Evolutionary conservation across 768 basidiomycete genomes (phyloP), one percentile per base, ranked within the genome.

Genomic region (Tephrocybe sp.): DNA sequence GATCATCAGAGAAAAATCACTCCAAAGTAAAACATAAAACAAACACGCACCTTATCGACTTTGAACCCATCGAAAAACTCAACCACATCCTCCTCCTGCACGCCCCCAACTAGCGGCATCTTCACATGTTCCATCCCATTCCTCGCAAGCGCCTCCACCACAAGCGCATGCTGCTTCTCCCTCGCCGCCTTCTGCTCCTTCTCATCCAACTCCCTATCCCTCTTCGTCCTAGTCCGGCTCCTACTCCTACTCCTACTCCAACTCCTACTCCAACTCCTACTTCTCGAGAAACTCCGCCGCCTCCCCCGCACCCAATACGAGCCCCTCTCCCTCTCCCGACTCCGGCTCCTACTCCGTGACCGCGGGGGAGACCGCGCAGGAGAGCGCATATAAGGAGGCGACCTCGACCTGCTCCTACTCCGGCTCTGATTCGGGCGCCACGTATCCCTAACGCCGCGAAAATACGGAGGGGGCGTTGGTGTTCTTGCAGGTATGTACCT

Each of bases 61-160:
- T 82, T 74, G 67, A 92, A 92, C 41, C 76, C 80, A 30, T 76
- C 74, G 61, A 92, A 86, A 58, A 88, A 88, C 48, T 65, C 70
- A 53, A 68, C 62, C n/a, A 94, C 81, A 52, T 87, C 84, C 28
- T 82, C 83, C 60, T 89, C 87, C 49, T 69, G 69, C 41, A 49
- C 56, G 34, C 72, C 51, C 7, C 59, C 75, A 41, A 78, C 69
- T 30, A 74, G 63, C 60, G 71, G 72, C 2, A 92, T 67, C 53
- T 74, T 76, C 36, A 90, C 74, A 66, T 91, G 80, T 13, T 89
- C 86, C 53, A 73, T 72, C 40, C 82, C 84, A 52, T 86, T 91
- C 62, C 69, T 69, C 54, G 75, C 74, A 35, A 92, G 72, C 57
- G 71, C 76, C 30, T 75, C 73, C 35, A 78, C 53, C 6, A 85